phyloP scores from a whole-genome alignment of 2,329 filamentous ascomycete genomes.

The Tolypocladium sp. region DNA sequence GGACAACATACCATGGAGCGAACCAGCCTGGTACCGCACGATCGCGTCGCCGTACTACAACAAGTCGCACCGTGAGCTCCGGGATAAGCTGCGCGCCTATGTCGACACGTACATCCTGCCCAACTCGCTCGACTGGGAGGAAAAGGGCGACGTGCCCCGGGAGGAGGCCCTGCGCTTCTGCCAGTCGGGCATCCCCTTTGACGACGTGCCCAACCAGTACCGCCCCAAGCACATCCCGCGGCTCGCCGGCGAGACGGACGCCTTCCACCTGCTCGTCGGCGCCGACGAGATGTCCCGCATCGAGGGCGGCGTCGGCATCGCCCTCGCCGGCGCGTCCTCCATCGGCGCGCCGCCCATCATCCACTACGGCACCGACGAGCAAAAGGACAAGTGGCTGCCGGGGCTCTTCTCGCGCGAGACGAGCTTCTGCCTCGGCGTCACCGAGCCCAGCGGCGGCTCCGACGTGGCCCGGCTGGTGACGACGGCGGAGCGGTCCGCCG shows the following conservation, averaged over 20 bases:
- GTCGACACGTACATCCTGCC: constrained; percentile 50
- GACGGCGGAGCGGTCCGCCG: constrained; percentile 38
- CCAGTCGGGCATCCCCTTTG: constrained; percentile 27
- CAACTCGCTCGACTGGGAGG: constrained; percentile 55
- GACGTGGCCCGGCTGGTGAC: constrained; percentile 57
- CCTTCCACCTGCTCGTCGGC: constrained; percentile 45
- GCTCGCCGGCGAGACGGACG: constrained; percentile 42
- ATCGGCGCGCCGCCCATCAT: constrained; percentile 58
- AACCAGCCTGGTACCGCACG: constrained; percentile 18
- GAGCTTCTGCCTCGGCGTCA: constrained; percentile 55
- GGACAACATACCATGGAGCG: constrained; percentile 11
- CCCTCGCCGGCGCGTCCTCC: constrained; percentile 47
- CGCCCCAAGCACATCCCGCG: constrained; percentile 15
- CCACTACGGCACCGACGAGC: constrained; percentile 45
- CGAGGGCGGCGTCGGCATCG: constrained; percentile 47
- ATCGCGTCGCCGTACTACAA: constrained; percentile 49
- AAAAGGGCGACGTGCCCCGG: constrained; percentile 39
- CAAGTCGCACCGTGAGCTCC: constrained; percentile 48
- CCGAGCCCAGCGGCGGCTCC: constrained; percentile 52
- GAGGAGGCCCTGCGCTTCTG: constrained; percentile 26
- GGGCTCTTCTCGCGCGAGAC: constrained; percentile 49
- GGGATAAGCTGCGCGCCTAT: constrained; percentile 46
- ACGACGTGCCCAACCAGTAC: constrained; percentile 26
- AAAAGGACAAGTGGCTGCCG: constrained; percentile 44
- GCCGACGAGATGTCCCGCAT: constrained; percentile 46